Evolutionary conservation across 129 eudicot species (phyloP).

Genomic region (Apium graveolens): DNA sequence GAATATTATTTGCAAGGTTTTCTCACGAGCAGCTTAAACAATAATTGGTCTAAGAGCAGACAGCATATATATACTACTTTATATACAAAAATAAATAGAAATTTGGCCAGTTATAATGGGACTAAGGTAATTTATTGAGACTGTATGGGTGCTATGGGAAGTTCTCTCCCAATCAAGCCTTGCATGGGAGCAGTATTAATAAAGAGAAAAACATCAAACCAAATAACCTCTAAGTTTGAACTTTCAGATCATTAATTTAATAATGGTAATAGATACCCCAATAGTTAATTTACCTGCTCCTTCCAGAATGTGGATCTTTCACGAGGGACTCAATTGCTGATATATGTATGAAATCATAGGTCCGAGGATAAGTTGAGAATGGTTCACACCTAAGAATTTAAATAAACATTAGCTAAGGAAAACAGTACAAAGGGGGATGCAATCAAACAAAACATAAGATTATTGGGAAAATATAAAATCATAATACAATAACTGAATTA

Average conservation of each 20-base stretch:
- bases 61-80: neutral
- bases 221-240: neutral
- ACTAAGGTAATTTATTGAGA: neutral
- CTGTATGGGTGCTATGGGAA: neutral
- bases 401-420: neutral
- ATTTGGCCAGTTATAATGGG: neutral
- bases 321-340: slow-evolving; percentile 66
- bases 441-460: neutral
- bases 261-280: neutral
- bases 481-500: no score
- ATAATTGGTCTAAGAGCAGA: neutral
- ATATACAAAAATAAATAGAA: neutral
- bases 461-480: neutral
- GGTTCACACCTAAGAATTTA: slow-evolving; percentile 78
- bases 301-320: slow-evolving; percentile 66
- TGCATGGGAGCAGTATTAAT: neutral
- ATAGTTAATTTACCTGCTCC: slow-evolving; percentile 45
- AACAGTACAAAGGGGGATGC: neutral
- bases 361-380: slow-evolving; percentile 95
- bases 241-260: neutral
- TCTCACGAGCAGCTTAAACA: neutral
- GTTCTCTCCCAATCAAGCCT: neutral
- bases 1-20: neutral
- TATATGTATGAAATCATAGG: slow-evolving; percentile 83
- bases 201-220: neutral